Conservation (phyloP, 2,329 filamentous ascomycete species). For the Rhynchosporium agropyri region DNA sequence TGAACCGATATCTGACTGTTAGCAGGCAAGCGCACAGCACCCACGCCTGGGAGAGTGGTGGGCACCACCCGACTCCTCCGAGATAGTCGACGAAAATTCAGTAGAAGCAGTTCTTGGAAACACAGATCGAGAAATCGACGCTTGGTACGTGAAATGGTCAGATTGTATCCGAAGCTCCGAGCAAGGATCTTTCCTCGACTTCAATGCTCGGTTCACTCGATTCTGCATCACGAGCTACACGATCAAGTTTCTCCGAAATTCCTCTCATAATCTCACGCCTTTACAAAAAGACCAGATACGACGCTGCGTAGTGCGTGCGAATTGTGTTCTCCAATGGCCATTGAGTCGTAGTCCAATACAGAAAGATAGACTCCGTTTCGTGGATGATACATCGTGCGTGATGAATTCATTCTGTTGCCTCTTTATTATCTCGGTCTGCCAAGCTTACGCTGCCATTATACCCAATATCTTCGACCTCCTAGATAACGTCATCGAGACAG, state of each 20-base stretch:
- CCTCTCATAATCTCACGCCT: constrained; percentile 11
- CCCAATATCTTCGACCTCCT: constrained; percentile 18
- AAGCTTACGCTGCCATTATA: constrained; percentile 17
- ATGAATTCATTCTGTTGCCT: constrained; percentile 21
- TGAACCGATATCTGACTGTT: not conserved
- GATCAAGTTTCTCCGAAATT: constrained; percentile 18
- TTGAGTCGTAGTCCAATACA: constrained; percentile 17
- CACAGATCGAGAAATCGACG: constrained; percentile 19
- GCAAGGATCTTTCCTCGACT: constrained; percentile 19
- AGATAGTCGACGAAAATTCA: constrained; percentile 18
- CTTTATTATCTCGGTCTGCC: constrained; percentile 18
- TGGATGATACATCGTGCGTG: constrained; percentile 21
- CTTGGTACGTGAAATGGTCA: constrained; percentile 23
- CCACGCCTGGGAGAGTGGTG: constrained; percentile 25
- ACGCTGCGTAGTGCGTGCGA: constrained; percentile 20
- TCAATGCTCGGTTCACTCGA: constrained; percentile 19
- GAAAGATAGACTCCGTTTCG: constrained; percentile 22
- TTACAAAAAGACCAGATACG: constrained; percentile 17
- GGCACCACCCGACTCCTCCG: constrained; percentile 19
- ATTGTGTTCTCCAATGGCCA: constrained; percentile 22
- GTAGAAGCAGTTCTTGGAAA: constrained; percentile 19
- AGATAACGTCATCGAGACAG: constrained; percentile 21
- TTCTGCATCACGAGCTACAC: constrained; percentile 27
- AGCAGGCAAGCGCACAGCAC: constrained; percentile 18
- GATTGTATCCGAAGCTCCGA: constrained; percentile 14